Base-by-base conservation (phyloP, 73 alveolate genomes). In the Paramecium tetraurelia region DNA sequence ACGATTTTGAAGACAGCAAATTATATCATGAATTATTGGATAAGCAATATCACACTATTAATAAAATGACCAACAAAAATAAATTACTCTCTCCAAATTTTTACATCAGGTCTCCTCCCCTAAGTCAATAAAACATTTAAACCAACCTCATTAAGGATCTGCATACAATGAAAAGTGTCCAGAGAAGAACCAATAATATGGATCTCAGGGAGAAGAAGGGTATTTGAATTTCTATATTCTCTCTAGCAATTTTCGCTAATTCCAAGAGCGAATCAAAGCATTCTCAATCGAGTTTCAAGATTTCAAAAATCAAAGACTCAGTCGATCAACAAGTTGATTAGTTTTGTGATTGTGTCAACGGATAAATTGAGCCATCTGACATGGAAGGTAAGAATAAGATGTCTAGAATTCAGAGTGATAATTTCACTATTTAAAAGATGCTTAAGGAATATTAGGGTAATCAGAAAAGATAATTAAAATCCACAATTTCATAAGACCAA, bases 261-360 rank as follows among this genome's bases (percentile, higher is more conserved):
- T 43, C 90, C 27, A 44, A 80, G n/a, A 80, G 90, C 27, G 90
- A 80, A 48, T 44, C 76, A 21, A 80, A 80, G 31, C 46, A 80
- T 48, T 46, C 87, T 41, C 21, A 80, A 41, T 80, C 90, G 4
- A 44, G 76, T 43, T 80, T 80, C 76, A 40, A 46, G 72, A 27
- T 27, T 20, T 41, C 90, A 10, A 48, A 80, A 18, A 33, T 72
- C 7, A 72, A 72, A 5, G 86, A 72, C 10, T 72, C 86, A 2
- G 59, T 72, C 12, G 86, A 72, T 33, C 18, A 63, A 33, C 31
- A 63, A 63, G 46, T 31, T 63, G 84, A 63, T 27, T 63, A 31
- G 7, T 53, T 53, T 8, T 63, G 46, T 27, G 84, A 63, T 22
- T 63, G n/a, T 72, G 86, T 40, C 2, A 18, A 59, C 5, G 86